A percentile compares a stretch with the other conserved stretches of the same genome.
Conservation (phyloP, 2,329 filamentous ascomycete species). For the Trichoderma harzianum region DNA sequence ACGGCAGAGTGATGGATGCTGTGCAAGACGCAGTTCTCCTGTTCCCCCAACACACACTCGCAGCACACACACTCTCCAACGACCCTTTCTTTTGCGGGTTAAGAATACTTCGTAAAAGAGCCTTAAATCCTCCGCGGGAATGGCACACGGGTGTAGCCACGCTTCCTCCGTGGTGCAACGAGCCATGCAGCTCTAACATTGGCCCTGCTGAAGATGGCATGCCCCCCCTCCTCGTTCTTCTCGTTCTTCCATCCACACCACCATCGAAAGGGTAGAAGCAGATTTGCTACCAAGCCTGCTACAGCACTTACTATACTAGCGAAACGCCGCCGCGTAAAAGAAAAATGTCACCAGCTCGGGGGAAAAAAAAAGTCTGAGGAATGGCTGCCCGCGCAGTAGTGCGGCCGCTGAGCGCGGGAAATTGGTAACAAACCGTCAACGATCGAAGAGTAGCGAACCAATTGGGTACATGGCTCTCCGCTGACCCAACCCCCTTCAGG, state of each 20-base stretch:
- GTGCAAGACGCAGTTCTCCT: neutral
- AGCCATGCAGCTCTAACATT: neutral
- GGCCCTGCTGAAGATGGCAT: neutral
- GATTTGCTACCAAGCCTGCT: neutral
- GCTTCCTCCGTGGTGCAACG: neutral
- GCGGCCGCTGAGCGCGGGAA: constrained; percentile 8
- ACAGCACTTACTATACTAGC: neutral
- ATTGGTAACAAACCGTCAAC: neutral
- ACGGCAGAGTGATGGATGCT: neutral
- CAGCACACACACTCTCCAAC: neutral
- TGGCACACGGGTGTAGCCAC: constrained; percentile 15
- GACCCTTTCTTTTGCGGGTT: too few relatives aligned
- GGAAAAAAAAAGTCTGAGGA: neutral
- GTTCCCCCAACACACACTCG: neutral
- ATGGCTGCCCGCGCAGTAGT: neutral
- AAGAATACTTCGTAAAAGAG: neutral
- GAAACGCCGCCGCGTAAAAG: neutral
- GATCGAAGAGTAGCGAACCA: neutral
- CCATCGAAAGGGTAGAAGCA: neutral
- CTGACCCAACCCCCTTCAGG: neutral
- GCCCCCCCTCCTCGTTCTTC: neutral
- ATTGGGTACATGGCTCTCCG: neutral
- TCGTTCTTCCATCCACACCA: neutral
- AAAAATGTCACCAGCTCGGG: neutral
- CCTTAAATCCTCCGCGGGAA: constrained; percentile 9